Percentiles rank a stretch among this genome's conserved stretches.
These are phyloP conservation scores for Plasmodium chabaudi DNA, from an alignment of 169 alveolate species.

Conservation along the genomic window DNA sequence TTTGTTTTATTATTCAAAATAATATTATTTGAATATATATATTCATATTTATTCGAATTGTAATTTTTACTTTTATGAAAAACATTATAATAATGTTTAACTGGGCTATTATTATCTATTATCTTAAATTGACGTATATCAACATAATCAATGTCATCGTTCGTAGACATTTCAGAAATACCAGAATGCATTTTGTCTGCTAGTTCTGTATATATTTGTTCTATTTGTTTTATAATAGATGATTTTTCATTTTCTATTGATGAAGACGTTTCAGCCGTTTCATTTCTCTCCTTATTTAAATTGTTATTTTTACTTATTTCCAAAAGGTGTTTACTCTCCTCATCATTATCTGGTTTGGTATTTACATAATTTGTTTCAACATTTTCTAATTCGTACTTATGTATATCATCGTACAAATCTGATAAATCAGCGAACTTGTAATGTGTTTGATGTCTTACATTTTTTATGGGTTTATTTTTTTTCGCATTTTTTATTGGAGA, in stretches of 20 bases:
- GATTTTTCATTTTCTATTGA: conserved; percentile 54
- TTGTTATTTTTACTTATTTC: conserved; percentile 10
- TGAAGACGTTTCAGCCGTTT: not conserved
- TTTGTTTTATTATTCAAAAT: conserved; percentile 55
- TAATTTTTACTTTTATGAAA: conserved; percentile 65
- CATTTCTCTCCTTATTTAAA: conserved; percentile 22
- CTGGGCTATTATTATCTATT: conserved; percentile 63
- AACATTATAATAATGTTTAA: conserved; percentile 53
- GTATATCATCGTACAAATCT: conserved; percentile 28
- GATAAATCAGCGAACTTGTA: conserved; percentile 46
- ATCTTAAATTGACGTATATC: conserved; percentile 67
- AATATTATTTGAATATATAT: conserved; percentile 59
- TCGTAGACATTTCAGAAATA: conserved; percentile 33
- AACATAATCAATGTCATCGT: conserved; percentile 47
- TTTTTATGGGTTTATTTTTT: conserved; percentile 11
- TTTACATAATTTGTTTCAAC: conserved; percentile 10
- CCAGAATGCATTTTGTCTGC: conserved; percentile 63
- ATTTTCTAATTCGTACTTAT: conserved; percentile 17
- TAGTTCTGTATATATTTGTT: conserved; percentile 43
- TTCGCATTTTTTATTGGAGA: conserved; percentile 1
- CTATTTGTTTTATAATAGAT: conserved; percentile 40
- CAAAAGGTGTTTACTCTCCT: conserved; percentile 3
- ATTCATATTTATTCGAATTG: conserved; percentile 56
- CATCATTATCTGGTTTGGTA: conserved; percentile 13
- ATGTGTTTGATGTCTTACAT: conserved; percentile 18